Percentiles rank a stretch among this genome's conserved stretches.
Evolutionary conservation across 1,284 basidiomycete species (phyloP).

Genomic region (Apiotrichum gracile): DNA sequence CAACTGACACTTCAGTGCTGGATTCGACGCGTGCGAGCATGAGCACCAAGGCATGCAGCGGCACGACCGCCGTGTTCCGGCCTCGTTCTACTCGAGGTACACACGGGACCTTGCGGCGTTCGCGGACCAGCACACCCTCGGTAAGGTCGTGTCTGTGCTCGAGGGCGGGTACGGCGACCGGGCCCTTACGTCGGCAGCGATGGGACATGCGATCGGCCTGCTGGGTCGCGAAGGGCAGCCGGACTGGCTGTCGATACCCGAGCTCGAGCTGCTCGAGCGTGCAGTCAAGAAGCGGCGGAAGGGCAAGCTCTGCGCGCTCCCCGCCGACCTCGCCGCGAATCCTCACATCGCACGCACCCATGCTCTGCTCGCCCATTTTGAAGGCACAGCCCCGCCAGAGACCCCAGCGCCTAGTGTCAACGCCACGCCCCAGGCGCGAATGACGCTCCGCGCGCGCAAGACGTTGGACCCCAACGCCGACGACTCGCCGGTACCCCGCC

Average conservation of each 20-base stretch:
- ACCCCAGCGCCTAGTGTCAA: conserved; percentile 8
- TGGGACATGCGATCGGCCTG: conserved; percentile 72
- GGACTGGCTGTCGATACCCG: conserved; percentile 64
- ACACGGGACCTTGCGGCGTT: conserved; percentile 65
- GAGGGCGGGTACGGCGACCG: conserved; percentile 94
- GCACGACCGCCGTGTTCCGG: conserved; percentile 82
- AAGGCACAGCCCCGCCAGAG: conserved; percentile 20
- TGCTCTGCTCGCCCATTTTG: conserved; percentile 50
- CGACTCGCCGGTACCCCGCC: conserved; percentile 2
- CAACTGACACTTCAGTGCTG: conserved; percentile 46
- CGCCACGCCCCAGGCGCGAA: conserved; percentile 15
- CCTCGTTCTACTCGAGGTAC: conserved; percentile 78
- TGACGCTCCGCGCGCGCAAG: conserved; percentile 15
- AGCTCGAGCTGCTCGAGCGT: conserved; percentile 66
- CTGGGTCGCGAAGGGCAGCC: conserved; percentile 50
- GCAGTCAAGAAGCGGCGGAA: conserved; percentile 52
- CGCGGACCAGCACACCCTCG: conserved; percentile 61
- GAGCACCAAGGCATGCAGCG: conserved; percentile 88
- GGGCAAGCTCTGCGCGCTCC: conserved; percentile 51
- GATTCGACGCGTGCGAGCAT: conserved; percentile 91
- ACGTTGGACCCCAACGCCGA: background rate
- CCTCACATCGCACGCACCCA: conserved; percentile 57
- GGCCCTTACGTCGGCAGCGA: conserved; percentile 70
- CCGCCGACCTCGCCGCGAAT: conserved; percentile 50
- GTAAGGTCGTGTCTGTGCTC: conserved; percentile 76